phyloP scores from a whole-genome alignment of 352 stramenopile species.

The Pythium phragmiticola region DNA sequence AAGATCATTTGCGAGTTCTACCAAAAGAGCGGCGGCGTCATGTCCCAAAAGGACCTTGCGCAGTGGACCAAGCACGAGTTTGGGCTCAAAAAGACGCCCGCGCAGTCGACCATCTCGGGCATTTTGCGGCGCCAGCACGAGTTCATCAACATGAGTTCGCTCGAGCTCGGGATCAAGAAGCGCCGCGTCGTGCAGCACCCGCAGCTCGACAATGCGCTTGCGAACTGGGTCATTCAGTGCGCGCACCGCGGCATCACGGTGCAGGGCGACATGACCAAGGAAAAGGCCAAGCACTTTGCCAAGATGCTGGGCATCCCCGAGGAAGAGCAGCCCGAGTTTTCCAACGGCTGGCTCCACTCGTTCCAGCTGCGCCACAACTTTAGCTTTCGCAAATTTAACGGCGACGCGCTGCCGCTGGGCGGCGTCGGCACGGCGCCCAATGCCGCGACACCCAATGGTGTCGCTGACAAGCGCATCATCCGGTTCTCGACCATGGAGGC shows the following conservation, averaged over 20 bases:
- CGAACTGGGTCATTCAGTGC: constrained; percentile 88
- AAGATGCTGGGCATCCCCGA: constrained; percentile 79
- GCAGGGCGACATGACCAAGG: constrained; percentile 81
- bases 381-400: constrained; percentile 82
- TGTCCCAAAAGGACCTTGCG: constrained; percentile 85
- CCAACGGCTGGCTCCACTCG: constrained; percentile 86
- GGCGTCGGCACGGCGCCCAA: constrained; percentile 29
- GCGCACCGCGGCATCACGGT: constrained; percentile 74
- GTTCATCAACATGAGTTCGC: constrained; percentile 82
- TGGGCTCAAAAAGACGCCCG: constrained; percentile 73
- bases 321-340: constrained; percentile 79
- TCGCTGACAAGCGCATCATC: constrained; percentile 52
- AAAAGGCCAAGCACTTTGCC: constrained; percentile 84
- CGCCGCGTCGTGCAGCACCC: constrained; percentile 78
- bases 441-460: not conserved
- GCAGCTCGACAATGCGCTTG: constrained; percentile 71
- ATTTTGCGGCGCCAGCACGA: constrained; percentile 81
- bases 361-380: constrained; percentile 86
- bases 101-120: constrained; percentile 82
- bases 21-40: constrained; percentile 71
- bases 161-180: constrained; percentile 84
- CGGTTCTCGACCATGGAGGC: constrained; percentile 63
- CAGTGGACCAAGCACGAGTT: constrained; percentile 89
- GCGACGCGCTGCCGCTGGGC: constrained; percentile 28
- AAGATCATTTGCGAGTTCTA: constrained; percentile 87